phyloP scores from a whole-genome alignment of 2,329 filamentous ascomycete species.

The Calonectria naviculata region DNA sequence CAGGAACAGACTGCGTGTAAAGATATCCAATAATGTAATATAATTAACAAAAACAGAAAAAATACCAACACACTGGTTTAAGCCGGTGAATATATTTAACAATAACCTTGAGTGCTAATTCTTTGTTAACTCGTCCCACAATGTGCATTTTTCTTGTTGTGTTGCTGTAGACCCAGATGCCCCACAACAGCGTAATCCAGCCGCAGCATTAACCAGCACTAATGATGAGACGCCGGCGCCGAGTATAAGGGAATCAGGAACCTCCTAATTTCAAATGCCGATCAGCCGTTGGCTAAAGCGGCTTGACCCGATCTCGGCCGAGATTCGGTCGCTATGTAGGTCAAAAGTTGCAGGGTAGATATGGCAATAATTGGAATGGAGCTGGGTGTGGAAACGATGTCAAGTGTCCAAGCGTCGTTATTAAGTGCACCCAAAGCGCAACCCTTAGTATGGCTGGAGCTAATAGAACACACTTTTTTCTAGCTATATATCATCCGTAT shows the following conservation, averaged over 20 bases:
- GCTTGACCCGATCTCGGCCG: neutral
- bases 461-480: neutral
- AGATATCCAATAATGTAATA: conserved; percentile 3
- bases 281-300: neutral
- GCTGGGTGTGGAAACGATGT: no score
- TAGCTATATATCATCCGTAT: neutral
- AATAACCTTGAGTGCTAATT: neutral
- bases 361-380: no score
- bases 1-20: neutral
- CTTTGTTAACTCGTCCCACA: neutral
- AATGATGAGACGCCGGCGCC: neutral
- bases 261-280: neutral
- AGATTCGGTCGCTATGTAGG: no score
- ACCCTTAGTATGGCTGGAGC: no score
- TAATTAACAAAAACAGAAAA: neutral
- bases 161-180: neutral
- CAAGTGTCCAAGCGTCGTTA: no score
- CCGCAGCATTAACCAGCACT: neutral
- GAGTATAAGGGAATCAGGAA: neutral
- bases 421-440: no score
- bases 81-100: neutral
- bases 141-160: neutral
- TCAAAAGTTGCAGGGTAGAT: no score
- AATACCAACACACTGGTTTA: neutral
- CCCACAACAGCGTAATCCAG: no score